Evolutionary conservation across 2,329 filamentous ascomycete genomes (phyloP).

Genomic region (Emergomyces orientalis): DNA sequence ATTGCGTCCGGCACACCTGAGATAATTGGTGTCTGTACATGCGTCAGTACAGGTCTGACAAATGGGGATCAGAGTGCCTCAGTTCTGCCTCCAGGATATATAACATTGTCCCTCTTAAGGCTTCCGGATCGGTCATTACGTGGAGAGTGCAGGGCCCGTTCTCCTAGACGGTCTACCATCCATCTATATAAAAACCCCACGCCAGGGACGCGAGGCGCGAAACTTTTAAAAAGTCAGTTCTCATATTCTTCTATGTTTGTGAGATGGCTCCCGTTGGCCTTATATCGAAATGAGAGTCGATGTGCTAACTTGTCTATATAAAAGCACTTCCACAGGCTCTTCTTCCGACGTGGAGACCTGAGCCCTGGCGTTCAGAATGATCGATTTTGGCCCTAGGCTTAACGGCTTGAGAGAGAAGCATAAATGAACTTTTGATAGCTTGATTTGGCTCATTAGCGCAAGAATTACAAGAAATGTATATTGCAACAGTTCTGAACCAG

Average conservation of each 20-base stretch:
- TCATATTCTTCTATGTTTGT: not conserved
- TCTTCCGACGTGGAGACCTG: not conserved
- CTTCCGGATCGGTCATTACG: not conserved
- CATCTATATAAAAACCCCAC: not conserved
- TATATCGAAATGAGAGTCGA: not conserved
- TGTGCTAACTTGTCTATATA: not conserved
- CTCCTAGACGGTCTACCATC: not conserved
- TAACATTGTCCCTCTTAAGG: not conserved
- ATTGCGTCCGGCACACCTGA: not conserved
- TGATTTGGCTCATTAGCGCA: not conserved
- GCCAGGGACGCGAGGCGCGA: not conserved
- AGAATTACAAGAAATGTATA: not conserved
- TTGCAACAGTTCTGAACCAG: not conserved
- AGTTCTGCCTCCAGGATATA: not conserved
- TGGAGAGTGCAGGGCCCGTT: not conserved
- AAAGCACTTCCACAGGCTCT: not conserved
- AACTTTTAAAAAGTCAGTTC: not conserved
- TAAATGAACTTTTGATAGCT: not conserved
- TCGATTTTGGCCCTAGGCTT: not conserved
- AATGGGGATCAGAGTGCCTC: not conserved
- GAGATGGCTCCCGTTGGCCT: not conserved
- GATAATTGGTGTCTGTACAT: not conserved
- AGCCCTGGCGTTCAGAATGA: not conserved
- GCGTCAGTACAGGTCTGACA: not conserved
- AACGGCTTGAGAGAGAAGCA: not conserved